phyloP scores from a whole-genome alignment of 352 stramenopile genomes.

The Pythium apleroticum region DNA sequence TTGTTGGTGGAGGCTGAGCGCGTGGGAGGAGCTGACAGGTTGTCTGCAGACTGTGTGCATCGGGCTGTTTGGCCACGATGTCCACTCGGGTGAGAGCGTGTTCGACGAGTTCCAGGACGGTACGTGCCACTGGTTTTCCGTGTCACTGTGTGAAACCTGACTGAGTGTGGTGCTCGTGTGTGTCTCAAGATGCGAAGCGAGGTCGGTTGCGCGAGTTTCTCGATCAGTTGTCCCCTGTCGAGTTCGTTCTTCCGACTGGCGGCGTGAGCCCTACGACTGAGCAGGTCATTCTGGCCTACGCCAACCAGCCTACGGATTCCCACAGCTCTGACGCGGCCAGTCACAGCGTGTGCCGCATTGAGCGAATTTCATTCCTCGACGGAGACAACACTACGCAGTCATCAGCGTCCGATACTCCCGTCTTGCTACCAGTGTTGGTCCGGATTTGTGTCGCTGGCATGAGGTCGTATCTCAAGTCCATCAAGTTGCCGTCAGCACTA shows the following conservation, averaged over 20 bases:
- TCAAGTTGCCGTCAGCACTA: slow-evolving; percentile 2
- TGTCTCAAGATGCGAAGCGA: slow-evolving; percentile 33
- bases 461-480: slow-evolving; percentile 6
- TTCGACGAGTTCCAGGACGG: slow-evolving; percentile 54
- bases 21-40: background rate
- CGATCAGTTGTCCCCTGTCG: slow-evolving; percentile 36
- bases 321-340: background rate
- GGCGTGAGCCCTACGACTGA: slow-evolving; percentile 41
- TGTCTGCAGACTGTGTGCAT: slow-evolving; percentile 7
- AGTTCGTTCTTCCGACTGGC: slow-evolving; percentile 42
- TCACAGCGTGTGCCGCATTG: background rate
- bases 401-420: background rate
- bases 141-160: background rate
- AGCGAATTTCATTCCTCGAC: background rate
- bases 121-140: slow-evolving; percentile 6
- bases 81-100: slow-evolving; percentile 42
- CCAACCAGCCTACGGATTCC: background rate
- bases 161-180: background rate
- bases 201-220: slow-evolving; percentile 29
- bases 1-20: background rate
- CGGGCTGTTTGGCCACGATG: slow-evolving; percentile 33
- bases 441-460: background rate
- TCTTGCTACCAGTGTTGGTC: background rate
- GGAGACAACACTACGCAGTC: background rate
- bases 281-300: slow-evolving; percentile 37